These are phyloP conservation scores for Cyclocybe aegerita DNA, from an alignment of 768 basidiomycete species.

Conservation along the genomic window DNA sequence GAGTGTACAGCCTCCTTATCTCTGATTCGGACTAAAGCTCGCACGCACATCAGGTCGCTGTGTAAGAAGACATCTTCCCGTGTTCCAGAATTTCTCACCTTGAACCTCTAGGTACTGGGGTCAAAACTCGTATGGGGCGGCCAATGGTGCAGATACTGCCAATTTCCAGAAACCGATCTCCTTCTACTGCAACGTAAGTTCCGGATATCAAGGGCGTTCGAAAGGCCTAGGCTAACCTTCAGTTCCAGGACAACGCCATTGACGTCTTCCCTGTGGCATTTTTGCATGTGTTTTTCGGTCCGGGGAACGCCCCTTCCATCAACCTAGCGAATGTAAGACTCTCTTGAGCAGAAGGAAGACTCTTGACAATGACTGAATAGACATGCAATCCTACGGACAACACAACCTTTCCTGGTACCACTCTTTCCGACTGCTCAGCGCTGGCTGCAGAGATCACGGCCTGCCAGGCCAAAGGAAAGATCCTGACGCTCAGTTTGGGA, in stretches of 20 bases:
- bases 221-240: not conserved
- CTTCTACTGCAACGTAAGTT: constrained; percentile 59
- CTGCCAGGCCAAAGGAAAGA: constrained; percentile 66
- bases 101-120: constrained; percentile 60
- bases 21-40: not conserved
- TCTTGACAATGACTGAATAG: constrained; percentile 26
- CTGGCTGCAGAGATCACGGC: constrained; percentile 60
- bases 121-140: constrained; percentile 72
- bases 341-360: not conserved
- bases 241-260: constrained; percentile 56
- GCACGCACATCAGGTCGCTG: constrained; percentile 42
- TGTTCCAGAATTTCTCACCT: not conserved
- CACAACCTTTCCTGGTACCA: constrained; percentile 58
- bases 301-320: constrained; percentile 60
- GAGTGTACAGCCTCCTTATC: constrained; percentile 18
- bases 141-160: constrained; percentile 41
- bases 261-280: constrained; percentile 75
- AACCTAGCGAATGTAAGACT: constrained; percentile 65
- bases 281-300: constrained; percentile 61
- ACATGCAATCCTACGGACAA: constrained; percentile 62
- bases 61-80: constrained; percentile 34
- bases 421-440: constrained; percentile 59
- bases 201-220: not conserved
- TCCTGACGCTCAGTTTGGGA: constrained; percentile 58
- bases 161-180: constrained; percentile 62